Base-by-base conservation (phyloP, 2,329 filamentous ascomycete species). In the Blumeria hordei region DNA sequence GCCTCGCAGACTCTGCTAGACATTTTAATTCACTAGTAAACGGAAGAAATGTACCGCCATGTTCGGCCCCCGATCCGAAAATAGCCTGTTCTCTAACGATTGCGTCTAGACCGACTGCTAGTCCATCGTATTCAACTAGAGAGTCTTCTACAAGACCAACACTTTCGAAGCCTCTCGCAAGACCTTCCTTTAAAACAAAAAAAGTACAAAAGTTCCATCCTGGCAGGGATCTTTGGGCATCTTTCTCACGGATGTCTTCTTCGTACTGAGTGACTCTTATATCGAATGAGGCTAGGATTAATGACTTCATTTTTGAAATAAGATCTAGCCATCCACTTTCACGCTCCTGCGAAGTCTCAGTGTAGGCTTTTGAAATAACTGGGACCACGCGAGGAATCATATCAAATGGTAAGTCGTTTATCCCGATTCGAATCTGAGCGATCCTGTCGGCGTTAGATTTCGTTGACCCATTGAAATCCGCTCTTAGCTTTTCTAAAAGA, bases 151-250 rank as follows among this genome's bases (percentile, higher is more conserved):
- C 86, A 9, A 98, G 72, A 0, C 93, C 93, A 3, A 96, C 88
- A 64, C 86, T 96, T 67, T 98, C 93, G 61, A 98, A 94, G 0
- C 90, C 93, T 60, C 86, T 77, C 1, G 92, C 90, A 37, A 98
- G 71, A 0, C 92, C 92, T 67, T 98, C 92, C 64, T 98, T 98
- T 8, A 98, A 74, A 14, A 98, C 88, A 66, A 98, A 98, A 66
- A 98, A 98, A 0, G 92, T 98, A 68, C 92, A 96, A 65, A 98
- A 98, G 64, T 98, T 98, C 92, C 92, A 98, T 0, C 92, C 92
- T 0, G 92, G 92, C 16, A 98, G 70, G 36, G 74, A 81, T 50
- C 90, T 77, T 66, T 96, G 88, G 0, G 82, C 77, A 62, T 96
- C 90, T 64, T 88, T 92, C 67, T 95, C 92, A 59, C 86, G 84